phyloP scores from a whole-genome alignment of 306 rosid genomes.

The Spatholobus suberectus region DNA sequence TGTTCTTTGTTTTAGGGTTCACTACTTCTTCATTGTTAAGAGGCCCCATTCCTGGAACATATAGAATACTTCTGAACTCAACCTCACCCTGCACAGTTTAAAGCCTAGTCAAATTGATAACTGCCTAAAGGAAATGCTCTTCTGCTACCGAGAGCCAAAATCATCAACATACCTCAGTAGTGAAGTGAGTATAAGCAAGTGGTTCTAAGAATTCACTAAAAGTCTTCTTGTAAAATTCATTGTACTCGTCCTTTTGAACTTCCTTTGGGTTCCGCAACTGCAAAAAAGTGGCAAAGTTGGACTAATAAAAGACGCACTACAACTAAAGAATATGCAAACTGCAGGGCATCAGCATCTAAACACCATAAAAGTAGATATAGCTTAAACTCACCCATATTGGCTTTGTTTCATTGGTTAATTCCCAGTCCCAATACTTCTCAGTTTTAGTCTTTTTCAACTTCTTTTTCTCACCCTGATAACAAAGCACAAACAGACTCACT shows the following conservation, averaged over 20 bases:
- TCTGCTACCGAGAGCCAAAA: neutral
- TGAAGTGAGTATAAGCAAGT: conserved; percentile 85
- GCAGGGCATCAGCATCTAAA: neutral
- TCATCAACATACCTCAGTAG: conserved; percentile 75
- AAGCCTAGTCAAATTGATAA: conserved; percentile 22
- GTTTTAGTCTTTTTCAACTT: conserved; percentile 76
- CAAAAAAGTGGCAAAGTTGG: conserved; percentile 33
- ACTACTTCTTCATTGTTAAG: conserved; percentile 93
- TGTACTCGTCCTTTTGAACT: conserved; percentile 81
- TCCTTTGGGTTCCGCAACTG: conserved; percentile 95
- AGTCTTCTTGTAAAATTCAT: conserved; percentile 90
- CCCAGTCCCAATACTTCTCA: conserved; percentile 99
- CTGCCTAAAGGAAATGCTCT: neutral
- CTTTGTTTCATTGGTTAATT: conserved; percentile 89
- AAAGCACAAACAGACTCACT: conserved; percentile 30
- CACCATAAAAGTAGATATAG: conserved; percentile 27
- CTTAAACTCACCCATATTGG: conserved; percentile 92
- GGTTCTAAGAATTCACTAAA: conserved; percentile 95
- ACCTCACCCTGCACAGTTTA: conserved; percentile 86
- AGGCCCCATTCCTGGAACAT: conserved; percentile 97
- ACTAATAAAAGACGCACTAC: conserved; percentile 17
- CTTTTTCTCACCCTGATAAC: conserved; percentile 76
- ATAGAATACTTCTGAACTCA: conserved; percentile 93
- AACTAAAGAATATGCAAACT: conserved; percentile 6
- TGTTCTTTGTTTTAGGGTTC: conserved; percentile 93